These are phyloP conservation scores for Ophiostoma himal-ulmi DNA, from an alignment of 2,329 filamentous ascomycete species.

Conservation along the genomic window DNA sequence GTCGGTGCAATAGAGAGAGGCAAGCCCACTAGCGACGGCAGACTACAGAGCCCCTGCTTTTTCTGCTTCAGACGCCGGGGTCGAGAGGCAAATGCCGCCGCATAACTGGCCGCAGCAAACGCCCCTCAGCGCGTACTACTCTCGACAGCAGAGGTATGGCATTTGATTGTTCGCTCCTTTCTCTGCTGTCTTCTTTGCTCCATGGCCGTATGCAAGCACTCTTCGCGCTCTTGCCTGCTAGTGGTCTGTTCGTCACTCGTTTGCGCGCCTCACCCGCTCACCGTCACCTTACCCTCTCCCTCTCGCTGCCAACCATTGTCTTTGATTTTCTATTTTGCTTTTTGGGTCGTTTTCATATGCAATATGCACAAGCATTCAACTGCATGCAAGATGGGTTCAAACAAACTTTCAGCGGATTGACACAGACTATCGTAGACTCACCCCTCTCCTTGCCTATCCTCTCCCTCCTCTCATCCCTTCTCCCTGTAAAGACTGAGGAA, in stretches of 20 bases:
- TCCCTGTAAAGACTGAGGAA: neutral
- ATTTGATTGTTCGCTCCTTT: too few relatives aligned
- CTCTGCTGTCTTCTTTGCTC: neutral
- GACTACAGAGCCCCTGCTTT: slow-evolving; percentile 3
- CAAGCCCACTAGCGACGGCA: too few relatives aligned
- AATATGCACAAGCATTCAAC: neutral
- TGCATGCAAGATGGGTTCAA: neutral
- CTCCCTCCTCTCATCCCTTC: neutral
- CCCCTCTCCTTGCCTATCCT: neutral
- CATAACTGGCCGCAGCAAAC: slow-evolving; percentile 22
- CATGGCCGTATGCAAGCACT: too few relatives aligned
- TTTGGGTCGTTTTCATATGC: neutral
- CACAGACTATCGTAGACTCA: neutral
- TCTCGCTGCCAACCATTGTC: neutral
- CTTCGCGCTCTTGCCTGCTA: neutral
- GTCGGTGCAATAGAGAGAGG: neutral
- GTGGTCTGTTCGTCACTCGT: neutral
- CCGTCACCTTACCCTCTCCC: neutral
- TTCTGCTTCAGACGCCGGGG: neutral
- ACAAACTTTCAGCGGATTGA: neutral
- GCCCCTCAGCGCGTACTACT: slow-evolving; percentile 4
- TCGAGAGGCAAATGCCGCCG: slow-evolving; percentile 17
- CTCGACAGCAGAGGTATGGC: neutral
- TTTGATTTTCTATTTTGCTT: neutral
- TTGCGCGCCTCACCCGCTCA: neutral